These are phyloP conservation scores for Globisporangium carolinianum DNA, from an alignment of 352 stramenopile genomes.

Conservation along the genomic window DNA sequence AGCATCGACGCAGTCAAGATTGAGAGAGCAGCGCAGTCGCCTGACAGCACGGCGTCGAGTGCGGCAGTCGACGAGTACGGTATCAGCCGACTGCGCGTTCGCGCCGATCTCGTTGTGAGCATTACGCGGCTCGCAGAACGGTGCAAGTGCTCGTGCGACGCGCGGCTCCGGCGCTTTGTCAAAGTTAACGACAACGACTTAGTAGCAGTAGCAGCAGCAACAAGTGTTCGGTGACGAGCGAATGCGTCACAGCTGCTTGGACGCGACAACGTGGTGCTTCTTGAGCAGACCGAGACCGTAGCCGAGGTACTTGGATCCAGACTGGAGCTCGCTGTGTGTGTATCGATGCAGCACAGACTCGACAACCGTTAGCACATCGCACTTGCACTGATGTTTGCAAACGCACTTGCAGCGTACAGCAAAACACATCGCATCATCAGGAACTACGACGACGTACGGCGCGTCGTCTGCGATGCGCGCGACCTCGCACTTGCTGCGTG, in stretches of 20 bases:
- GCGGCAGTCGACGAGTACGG: slow-evolving; percentile 34
- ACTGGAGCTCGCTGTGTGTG: slow-evolving; percentile 25
- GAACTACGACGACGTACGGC: background rate
- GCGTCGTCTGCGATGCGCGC: slow-evolving; percentile 7
- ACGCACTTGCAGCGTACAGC: too few species aligned
- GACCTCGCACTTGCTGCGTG: slow-evolving; percentile 4
- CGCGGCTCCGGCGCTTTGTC: slow-evolving; percentile 12
- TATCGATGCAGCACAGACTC: too few species aligned
- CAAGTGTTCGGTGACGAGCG: background rate
- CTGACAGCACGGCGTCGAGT: too few species aligned
- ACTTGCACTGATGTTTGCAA: too few species aligned
- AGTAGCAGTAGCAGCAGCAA: background rate
- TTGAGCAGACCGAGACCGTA: slow-evolving; percentile 74
- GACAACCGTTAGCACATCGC: too few species aligned
- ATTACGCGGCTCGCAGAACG: slow-evolving; percentile 40
- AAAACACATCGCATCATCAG: too few species aligned
- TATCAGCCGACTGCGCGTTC: slow-evolving; percentile 32
- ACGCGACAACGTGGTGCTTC: slow-evolving; percentile 53
- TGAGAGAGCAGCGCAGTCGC: background rate
- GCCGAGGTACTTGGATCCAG: slow-evolving; percentile 69
- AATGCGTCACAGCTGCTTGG: slow-evolving; percentile 21
- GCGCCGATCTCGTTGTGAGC: slow-evolving; percentile 39
- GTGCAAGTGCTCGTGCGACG: slow-evolving; percentile 25
- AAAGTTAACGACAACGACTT: background rate
- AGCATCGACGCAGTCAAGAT: slow-evolving; percentile 8